Evolutionary conservation across 257 asterid genomes (phyloP).

Genomic region (Solanum acaule): DNA sequence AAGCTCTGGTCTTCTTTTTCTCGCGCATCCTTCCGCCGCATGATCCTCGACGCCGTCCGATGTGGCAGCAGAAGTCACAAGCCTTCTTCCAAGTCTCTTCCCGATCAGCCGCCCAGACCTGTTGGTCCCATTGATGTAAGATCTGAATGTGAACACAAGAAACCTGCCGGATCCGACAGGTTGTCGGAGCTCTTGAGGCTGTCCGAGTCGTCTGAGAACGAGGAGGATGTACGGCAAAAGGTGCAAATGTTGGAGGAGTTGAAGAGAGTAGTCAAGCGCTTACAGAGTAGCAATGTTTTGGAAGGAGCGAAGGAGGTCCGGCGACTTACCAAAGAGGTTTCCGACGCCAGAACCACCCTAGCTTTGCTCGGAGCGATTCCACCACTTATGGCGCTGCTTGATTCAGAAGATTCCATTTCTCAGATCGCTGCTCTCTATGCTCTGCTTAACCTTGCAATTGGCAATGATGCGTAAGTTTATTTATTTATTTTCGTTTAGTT

Average conservation of each 20-base stretch:
- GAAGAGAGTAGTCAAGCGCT: conserved; percentile 29
- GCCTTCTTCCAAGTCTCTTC: background rate
- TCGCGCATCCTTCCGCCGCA: conserved; percentile 22
- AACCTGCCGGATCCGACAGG: conserved; percentile 41
- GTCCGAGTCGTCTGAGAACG: conserved; percentile 67
- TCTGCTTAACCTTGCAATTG: conserved; percentile 47
- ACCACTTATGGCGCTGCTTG: conserved; percentile 67
- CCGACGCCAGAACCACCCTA: conserved; percentile 55
- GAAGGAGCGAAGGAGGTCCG: conserved; percentile 74
- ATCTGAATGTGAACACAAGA: conserved; percentile 5
- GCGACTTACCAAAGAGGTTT: conserved; percentile 52
- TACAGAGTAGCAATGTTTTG: conserved; percentile 29
- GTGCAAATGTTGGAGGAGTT: conserved; percentile 47
- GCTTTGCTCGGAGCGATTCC: conserved; percentile 85
- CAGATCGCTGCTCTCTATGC: conserved; percentile 80
- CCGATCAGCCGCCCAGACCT: background rate
- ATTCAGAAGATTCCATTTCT: conserved; percentile 34
- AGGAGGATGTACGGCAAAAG: conserved; percentile 40
- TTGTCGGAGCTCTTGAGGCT: conserved; percentile 58
- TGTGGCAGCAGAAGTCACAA: conserved; percentile 45
- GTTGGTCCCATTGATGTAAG: background rate
- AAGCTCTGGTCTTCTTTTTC: conserved; percentile 39
- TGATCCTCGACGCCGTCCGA: conserved; percentile 57
- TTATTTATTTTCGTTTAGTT: background rate
- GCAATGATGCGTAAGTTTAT: background rate